phyloP scores from a whole-genome alignment of 305 asterid species.

The Galium porrigens region DNA sequence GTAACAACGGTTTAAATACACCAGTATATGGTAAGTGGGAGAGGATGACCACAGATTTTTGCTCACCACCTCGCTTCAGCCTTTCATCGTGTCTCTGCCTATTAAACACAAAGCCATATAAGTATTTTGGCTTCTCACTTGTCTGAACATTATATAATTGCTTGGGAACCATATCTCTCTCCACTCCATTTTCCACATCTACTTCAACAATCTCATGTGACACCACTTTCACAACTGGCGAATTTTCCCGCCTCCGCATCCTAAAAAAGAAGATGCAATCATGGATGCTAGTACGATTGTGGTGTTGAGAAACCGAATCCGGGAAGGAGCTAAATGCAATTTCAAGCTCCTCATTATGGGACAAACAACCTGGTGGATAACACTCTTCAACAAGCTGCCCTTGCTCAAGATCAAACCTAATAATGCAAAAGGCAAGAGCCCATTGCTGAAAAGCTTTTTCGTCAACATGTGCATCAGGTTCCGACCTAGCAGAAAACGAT shows the following conservation, averaged over 20 bases:
- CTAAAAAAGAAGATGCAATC: slow-evolving; percentile 91
- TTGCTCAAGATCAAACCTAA: slow-evolving; percentile 86
- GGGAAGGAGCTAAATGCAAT: slow-evolving; percentile 87
- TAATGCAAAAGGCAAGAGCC: slow-evolving; percentile 73
- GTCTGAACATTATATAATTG: slow-evolving; percentile 25
- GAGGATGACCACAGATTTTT: slow-evolving; percentile 81
- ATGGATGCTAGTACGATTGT: slow-evolving; percentile 80
- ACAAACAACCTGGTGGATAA: slow-evolving; percentile 66
- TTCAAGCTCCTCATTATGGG: slow-evolving; percentile 83
- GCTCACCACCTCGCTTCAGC: slow-evolving; percentile 93
- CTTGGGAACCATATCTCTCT: slow-evolving; percentile 18
- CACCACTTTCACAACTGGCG: slow-evolving; percentile 21
- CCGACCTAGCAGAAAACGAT: slow-evolving; percentile 60
- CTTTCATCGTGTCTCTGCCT: slow-evolving; percentile 94
- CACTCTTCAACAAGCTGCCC: slow-evolving; percentile 95
- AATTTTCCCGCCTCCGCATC: slow-evolving; percentile 35
- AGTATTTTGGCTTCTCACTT: slow-evolving; percentile 36
- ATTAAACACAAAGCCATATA: slow-evolving; percentile 83
- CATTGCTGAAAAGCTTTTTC: slow-evolving; percentile 59
- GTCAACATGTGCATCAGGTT: slow-evolving; percentile 52
- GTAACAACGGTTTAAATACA: slow-evolving; percentile 83
- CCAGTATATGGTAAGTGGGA: slow-evolving; percentile 70
- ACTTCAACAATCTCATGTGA: slow-evolving; percentile 48
- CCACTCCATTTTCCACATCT: slow-evolving; percentile 23
- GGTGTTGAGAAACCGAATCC: slow-evolving; percentile 82